These are phyloP conservation scores for Melanogaster broomeanus DNA, from an alignment of 768 basidiomycete species.

Conservation along the genomic window DNA sequence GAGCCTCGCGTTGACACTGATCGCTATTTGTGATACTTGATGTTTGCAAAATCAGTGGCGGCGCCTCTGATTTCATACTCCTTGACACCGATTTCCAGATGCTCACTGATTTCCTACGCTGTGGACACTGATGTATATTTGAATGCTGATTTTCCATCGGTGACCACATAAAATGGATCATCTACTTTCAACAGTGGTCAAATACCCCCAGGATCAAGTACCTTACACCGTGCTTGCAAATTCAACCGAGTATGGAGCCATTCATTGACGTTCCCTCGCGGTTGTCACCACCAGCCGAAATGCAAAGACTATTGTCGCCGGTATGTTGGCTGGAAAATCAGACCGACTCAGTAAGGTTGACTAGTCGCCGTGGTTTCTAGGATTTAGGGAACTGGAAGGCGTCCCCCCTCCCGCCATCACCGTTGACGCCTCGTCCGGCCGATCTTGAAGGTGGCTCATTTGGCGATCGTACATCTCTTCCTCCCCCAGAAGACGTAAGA, in stretches of 20 bases:
- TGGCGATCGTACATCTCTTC: background rate
- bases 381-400: conserved; percentile 7
- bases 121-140: no score
- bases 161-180: no score
- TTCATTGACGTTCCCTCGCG: conserved; percentile 12
- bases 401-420: conserved; percentile 11
- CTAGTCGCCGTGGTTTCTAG: conserved; percentile 9
- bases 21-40: conserved; percentile 1
- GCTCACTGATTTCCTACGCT: no score
- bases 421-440: conserved; percentile 8
- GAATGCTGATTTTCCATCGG: no score
- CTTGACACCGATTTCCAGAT: no score
- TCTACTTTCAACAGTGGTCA: no score
- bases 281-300: conserved; percentile 8
- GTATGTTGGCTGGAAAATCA: conserved; percentile 10
- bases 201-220: conserved; percentile 20
- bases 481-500: conserved; percentile 13
- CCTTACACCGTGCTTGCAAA: conserved; percentile 13
- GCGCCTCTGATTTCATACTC: no score
- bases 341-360: background rate
- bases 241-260: background rate
- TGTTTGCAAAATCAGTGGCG: conserved; percentile 10
- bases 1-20: conserved; percentile 23
- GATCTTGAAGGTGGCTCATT: background rate
- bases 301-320: background rate